These are phyloP conservation scores for Vaccinium darrowii DNA, from an alignment of 148 eudicot genomes.

Conservation along the genomic window DNA sequence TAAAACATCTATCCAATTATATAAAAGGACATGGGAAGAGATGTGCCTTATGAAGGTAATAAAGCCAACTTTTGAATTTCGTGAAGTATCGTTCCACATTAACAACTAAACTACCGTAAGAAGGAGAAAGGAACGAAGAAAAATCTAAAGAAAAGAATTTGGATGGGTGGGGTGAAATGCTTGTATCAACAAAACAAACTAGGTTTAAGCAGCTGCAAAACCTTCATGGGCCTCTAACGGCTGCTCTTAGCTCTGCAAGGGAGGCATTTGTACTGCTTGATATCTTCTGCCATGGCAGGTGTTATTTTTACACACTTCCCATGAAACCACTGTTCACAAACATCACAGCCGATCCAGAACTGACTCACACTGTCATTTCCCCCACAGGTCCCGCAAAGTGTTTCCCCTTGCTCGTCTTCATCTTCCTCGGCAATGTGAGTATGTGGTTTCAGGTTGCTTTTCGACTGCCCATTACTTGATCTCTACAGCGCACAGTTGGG, in stretches of 20 bases:
- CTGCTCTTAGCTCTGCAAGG: constrained; percentile 34
- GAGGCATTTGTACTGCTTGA: constrained; percentile 47
- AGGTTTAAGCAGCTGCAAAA: constrained; percentile 1
- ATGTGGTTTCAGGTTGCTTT: constrained; percentile 17
- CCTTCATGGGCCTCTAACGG: constrained; percentile 16
- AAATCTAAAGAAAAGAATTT: neutral
- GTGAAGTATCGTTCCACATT: neutral
- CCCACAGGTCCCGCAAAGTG: constrained; percentile 47
- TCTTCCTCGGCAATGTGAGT: constrained; percentile 34
- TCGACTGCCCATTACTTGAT: constrained; percentile 32
- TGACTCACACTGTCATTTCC: constrained; percentile 38
- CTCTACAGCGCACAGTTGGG: constrained; percentile 25
- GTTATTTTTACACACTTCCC: constrained; percentile 51
- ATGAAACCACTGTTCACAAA: constrained; percentile 47
- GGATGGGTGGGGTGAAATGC: neutral
- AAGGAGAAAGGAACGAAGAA: neutral
- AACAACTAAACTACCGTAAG: neutral
- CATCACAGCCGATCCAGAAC: constrained; percentile 53
- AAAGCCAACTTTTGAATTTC: neutral
- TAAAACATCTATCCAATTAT: neutral
- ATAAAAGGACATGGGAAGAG: neutral
- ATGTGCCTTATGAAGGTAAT: neutral
- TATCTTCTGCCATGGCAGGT: constrained; percentile 44
- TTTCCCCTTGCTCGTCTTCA: constrained; percentile 44
- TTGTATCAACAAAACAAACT: neutral